Evolutionary conservation across 2,329 filamentous ascomycete species (phyloP), one percentile per base, ranked within the genome.

Genomic region (Talaromyces sp.): DNA sequence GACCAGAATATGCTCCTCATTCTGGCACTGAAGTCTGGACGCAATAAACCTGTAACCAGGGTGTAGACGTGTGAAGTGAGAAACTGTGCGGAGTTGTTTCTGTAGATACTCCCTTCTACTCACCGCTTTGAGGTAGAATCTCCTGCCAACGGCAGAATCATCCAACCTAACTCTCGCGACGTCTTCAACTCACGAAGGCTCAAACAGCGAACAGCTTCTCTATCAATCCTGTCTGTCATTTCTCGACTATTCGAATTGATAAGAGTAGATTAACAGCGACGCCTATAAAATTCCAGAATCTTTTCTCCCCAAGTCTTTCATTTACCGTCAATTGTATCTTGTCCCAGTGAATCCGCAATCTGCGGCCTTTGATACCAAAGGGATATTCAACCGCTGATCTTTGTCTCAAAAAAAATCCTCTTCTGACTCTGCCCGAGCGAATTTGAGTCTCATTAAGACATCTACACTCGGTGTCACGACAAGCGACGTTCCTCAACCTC

Each of bases 51-150:
- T n/a, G n/a, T n/a, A n/a, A n/a, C n/a, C n/a, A n/a, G n/a, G n/a
- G n/a, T n/a, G n/a, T n/a, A n/a, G n/a, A n/a, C n/a, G n/a, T n/a
- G n/a, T n/a, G n/a, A n/a, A n/a, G n/a, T n/a, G n/a, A n/a, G n/a
- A n/a, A n/a, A n/a, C n/a, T n/a, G n/a, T n/a, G n/a, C n/a, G n/a
- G n/a, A n/a, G n/a, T n/a, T n/a, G n/a, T n/a, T n/a, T n/a, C n/a
- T n/a, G n/a, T n/a, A n/a, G n/a, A n/a, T n/a, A n/a, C n/a, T 31
- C 8, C 7, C 28, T 17, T 48, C 1, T 5, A 3, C 28, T 35
- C 45, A 48, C 45, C 45, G 45, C 45, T 28, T 21, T 33, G 10
- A 35, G 25, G 25, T 46, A 7, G n/a, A 25, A 35, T 48, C n/a
- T 33, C 28, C 33, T 10, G 8, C n/a, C 10, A 5, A 15, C 28